Evolutionary conservation across 441 rosid species (phyloP).

Genomic region (Macaranga tanarius): DNA sequence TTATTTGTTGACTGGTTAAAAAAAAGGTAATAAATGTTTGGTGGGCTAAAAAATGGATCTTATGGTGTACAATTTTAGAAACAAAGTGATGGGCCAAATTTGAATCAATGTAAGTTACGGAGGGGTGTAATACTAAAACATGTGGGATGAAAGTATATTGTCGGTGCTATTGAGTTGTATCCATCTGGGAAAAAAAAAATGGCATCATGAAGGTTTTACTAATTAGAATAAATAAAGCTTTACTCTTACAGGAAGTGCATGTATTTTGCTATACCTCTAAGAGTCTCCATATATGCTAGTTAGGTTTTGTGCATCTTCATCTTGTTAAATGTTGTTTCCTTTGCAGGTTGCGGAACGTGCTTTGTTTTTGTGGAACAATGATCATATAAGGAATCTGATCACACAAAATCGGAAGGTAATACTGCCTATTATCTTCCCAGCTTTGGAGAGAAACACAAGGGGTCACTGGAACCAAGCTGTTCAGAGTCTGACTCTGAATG

Average conservation of each 20-base stretch:
- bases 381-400: conserved; percentile 75
- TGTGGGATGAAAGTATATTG: too few relatives aligned
- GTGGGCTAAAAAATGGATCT: not conserved
- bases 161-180: not conserved
- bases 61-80: not conserved
- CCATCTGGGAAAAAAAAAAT: not conserved
- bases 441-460: conserved; percentile 67
- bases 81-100: not conserved
- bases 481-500: conserved; percentile 79
- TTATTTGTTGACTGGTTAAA: too few relatives aligned
- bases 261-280: not conserved
- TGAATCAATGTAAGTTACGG: not conserved
- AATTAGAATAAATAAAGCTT: not conserved
- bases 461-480: conserved; percentile 94
- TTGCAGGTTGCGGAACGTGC: conserved; percentile 93
- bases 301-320: not conserved
- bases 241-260: not conserved
- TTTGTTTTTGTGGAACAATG: conserved; percentile 90
- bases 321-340: not conserved
- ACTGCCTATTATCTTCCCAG: conserved; percentile 77
- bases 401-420: conserved; percentile 61
- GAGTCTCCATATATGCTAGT: not conserved
- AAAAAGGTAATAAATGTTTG: not conserved
- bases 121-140: not conserved
- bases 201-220: not conserved